phyloP scores from a whole-genome alignment of 2,329 filamentous ascomycete genomes.

The Teratosphaeria zuluensis region DNA sequence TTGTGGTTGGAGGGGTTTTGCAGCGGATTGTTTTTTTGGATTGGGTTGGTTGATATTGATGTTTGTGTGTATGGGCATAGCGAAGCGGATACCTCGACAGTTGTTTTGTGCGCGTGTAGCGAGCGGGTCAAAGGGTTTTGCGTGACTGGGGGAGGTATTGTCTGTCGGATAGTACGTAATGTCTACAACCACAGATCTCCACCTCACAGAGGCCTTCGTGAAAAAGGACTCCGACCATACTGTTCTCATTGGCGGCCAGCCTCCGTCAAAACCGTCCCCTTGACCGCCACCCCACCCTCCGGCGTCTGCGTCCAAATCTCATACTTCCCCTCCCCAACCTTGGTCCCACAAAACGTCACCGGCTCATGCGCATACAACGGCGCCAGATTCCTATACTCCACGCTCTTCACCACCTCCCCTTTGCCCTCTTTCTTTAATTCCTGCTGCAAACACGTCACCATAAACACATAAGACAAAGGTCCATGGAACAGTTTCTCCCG shows the following conservation, averaged over 20 bases:
- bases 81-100: background rate
- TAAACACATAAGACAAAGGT: slow-evolving; percentile 66
- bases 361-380: slow-evolving; percentile 68
- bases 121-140: too few species aligned
- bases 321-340: slow-evolving; percentile 31
- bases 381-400: slow-evolving; percentile 73
- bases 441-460: slow-evolving; percentile 58
- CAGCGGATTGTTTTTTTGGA: background rate
- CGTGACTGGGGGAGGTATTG: too few species aligned
- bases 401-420: slow-evolving; percentile 38
- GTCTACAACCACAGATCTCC: background rate
- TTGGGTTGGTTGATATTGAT: background rate
- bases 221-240: too few species aligned
- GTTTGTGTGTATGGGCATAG: background rate
- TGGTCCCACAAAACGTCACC: slow-evolving; percentile 59
- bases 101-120: too few species aligned
- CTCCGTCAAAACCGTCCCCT: slow-evolving; percentile 29
- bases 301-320: slow-evolving; percentile 34
- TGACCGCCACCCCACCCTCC: slow-evolving; percentile 35
- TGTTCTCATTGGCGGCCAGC: too few species aligned
- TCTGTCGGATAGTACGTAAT: too few species aligned
- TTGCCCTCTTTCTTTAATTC: slow-evolving; percentile 34
- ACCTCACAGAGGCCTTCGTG: too few species aligned
- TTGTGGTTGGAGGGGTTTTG: background rate
- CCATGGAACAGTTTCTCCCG: slow-evolving; percentile 74